phyloP scores from a whole-genome alignment of 164 flowering plant genomes.

The Stephania yunnanensis region DNA sequence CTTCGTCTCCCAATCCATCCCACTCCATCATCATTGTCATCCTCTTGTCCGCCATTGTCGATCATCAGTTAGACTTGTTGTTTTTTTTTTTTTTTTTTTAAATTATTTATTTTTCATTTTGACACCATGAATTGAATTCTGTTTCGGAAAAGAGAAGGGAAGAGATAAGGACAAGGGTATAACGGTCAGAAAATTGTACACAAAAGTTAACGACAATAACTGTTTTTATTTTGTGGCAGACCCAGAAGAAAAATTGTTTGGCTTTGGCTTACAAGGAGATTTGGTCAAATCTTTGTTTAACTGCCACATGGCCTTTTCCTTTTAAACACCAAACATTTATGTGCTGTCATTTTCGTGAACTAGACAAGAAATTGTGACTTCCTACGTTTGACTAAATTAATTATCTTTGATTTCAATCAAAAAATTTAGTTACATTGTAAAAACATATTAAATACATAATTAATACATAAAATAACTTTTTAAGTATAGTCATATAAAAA shows the following conservation, averaged over 20 bases:
- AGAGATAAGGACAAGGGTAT: neutral
- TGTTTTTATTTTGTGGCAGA: slow-evolving; percentile 8
- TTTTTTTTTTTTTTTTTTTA: too few relatives aligned
- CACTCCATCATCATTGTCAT: slow-evolving; percentile 51
- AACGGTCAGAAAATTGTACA: slow-evolving; percentile 29
- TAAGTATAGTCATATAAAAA: too few relatives aligned
- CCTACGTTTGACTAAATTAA: too few relatives aligned
- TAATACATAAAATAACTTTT: too few relatives aligned
- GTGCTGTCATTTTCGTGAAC: too few relatives aligned
- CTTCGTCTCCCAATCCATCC: slow-evolving; percentile 52
- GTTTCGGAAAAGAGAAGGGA: neutral
- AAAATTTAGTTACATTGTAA: too few relatives aligned
- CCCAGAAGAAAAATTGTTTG: neutral
- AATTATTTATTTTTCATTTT: neutral
- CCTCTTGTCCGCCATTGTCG: slow-evolving; percentile 29
- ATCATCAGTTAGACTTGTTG: slow-evolving; percentile 1
- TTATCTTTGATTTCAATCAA: too few relatives aligned
- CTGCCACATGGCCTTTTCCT: neutral
- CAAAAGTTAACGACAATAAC: slow-evolving; percentile 21
- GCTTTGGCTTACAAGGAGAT: neutral
- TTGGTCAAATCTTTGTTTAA: neutral
- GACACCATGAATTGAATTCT: neutral
- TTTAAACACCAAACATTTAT: too few relatives aligned
- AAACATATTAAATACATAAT: too few relatives aligned
- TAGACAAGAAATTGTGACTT: too few relatives aligned